These are phyloP conservation scores for Backusella psychrophila DNA, from an alignment of 192 early-diverging fungal genomes.

Conservation along the genomic window DNA sequence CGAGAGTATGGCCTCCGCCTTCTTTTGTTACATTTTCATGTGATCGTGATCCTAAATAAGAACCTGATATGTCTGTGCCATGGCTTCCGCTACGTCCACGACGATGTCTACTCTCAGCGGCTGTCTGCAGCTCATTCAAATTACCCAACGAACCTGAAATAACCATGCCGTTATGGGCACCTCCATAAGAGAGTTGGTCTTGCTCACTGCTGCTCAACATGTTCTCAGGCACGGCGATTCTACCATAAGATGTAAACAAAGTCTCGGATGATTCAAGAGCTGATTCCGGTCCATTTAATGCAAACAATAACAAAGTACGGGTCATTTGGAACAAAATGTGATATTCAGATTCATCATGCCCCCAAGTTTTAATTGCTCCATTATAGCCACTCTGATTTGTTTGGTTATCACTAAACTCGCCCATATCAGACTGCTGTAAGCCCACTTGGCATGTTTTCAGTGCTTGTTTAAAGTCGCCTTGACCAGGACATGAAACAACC, in stretches of 20 bases:
- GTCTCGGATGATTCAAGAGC: conserved; percentile 52
- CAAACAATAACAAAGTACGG: conserved; percentile 50
- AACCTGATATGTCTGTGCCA: background rate
- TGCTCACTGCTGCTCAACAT: conserved; percentile 18
- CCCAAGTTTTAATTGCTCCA: background rate
- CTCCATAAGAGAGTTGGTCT: conserved; percentile 28
- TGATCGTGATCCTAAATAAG: conserved; percentile 9
- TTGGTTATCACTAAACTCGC: background rate
- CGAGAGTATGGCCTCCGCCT: background rate
- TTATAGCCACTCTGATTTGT: conserved; percentile 33
- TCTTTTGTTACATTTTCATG: conserved; percentile 20
- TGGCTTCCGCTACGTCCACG: conserved; percentile 24
- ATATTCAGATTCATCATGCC: conserved; percentile 53
- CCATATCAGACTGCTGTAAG: conserved; percentile 50
- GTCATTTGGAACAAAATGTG: conserved; percentile 65
- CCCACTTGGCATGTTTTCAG: conserved; percentile 63
- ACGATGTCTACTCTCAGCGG: background rate
- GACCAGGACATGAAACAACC: conserved; percentile 55
- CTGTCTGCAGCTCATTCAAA: conserved; percentile 4
- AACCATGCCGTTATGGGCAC: conserved; percentile 15
- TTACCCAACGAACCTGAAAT: conserved; percentile 16
- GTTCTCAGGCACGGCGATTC: conserved; percentile 39
- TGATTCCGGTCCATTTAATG: conserved; percentile 48
- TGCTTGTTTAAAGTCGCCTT: conserved; percentile 64
- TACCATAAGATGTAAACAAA: conserved; percentile 65